Evolutionary conservation across 192 early-diverging fungal genomes (phyloP).

Genomic region (Cetraspora pellucida): DNA sequence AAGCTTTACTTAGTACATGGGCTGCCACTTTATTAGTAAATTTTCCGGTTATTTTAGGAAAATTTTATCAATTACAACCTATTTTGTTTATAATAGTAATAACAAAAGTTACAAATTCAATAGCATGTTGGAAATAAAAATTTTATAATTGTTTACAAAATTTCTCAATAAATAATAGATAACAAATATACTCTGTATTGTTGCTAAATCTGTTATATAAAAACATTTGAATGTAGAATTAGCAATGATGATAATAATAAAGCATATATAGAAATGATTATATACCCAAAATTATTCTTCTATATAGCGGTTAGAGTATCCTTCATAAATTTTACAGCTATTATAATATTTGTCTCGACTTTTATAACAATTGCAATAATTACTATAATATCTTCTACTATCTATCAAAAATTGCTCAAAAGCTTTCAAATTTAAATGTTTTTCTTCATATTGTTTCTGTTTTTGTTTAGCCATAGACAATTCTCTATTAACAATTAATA

Average conservation of each 20-base stretch:
- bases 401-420: conserved; percentile 90
- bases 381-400: conserved; percentile 60
- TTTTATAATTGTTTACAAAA: too few relatives aligned
- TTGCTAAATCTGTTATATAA: neutral
- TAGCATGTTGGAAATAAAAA: too few relatives aligned
- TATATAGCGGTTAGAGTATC: conserved; percentile 40
- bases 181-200: too few relatives aligned
- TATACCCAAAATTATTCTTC: conserved; percentile 35
- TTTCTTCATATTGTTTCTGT: conserved; percentile 80
- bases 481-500: conserved; percentile 29
- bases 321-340: conserved; percentile 52
- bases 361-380: conserved; percentile 55
- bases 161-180: too few relatives aligned
- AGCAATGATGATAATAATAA: too few relatives aligned
- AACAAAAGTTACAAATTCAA: too few relatives aligned
- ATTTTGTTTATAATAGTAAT: too few relatives aligned
- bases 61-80: too few relatives aligned
- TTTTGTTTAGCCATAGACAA: conserved; percentile 67
- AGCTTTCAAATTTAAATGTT: conserved; percentile 90
- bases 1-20: too few relatives aligned
- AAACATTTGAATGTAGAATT: neutral
- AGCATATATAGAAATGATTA: too few relatives aligned
- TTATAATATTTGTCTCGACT: conserved; percentile 50
- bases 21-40: too few relatives aligned
- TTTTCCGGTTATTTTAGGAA: too few relatives aligned